These are phyloP conservation scores for Stentor roeselii DNA, from an alignment of 73 alveolate species.

Conservation along the genomic window DNA sequence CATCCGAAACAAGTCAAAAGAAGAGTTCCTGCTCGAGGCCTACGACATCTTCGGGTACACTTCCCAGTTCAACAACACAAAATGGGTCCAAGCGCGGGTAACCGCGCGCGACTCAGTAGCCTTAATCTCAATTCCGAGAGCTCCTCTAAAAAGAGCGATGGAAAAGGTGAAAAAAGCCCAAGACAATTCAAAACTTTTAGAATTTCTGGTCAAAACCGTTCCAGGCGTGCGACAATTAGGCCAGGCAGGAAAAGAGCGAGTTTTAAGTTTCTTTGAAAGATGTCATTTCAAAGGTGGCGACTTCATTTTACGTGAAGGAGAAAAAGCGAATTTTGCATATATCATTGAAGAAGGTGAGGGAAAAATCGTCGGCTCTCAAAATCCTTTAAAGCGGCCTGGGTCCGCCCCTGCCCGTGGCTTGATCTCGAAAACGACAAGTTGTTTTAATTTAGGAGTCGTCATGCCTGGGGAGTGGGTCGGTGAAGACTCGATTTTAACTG, in stretches of 20 bases:
- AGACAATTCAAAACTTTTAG: slow-evolving; percentile 1
- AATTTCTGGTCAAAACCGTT: slow-evolving; percentile 25
- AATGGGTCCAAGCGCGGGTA: not conserved
- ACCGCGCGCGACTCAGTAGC: not conserved
- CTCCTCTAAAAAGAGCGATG: not conserved
- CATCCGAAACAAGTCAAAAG: not conserved
- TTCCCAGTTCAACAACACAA: not conserved
- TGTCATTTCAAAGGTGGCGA: slow-evolving; percentile 21
- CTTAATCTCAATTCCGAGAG: slow-evolving; percentile 13
- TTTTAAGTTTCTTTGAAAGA: not conserved
- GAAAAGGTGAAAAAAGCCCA: not conserved
- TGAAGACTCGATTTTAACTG: slow-evolving; percentile 28
- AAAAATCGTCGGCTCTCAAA: not conserved
- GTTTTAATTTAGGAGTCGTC: slow-evolving; percentile 24
- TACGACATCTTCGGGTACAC: slow-evolving; percentile 2
- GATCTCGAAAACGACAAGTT: slow-evolving; percentile 18
- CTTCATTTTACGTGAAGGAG: slow-evolving; percentile 8
- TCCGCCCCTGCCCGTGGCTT: not conserved
- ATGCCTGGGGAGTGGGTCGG: slow-evolving; percentile 25
- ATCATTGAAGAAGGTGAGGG: slow-evolving; percentile 30
- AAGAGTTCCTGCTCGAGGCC: not conserved
- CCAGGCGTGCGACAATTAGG: slow-evolving; percentile 26
- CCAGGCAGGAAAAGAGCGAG: slow-evolving; percentile 17
- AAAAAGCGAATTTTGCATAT: slow-evolving; percentile 10
- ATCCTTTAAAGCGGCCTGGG: not conserved